Base-by-base conservation (phyloP, 2,329 filamentous ascomycete genomes). In the Dendrostoma leiphaemia region DNA sequence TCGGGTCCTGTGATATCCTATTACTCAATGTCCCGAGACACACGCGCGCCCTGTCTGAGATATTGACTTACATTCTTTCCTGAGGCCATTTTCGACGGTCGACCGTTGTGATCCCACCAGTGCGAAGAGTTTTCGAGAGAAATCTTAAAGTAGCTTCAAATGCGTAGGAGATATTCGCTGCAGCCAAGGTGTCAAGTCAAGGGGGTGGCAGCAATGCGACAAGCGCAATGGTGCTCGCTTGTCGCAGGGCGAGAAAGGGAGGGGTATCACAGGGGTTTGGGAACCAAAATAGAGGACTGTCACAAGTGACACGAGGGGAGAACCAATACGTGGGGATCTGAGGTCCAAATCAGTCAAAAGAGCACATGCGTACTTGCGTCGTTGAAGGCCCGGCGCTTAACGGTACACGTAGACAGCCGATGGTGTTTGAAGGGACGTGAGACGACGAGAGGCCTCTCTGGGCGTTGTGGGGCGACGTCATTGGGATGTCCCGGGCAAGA, bases 1-100 rank as follows among this genome's bases (percentile, higher is more conserved):
- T 87, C 37, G 84, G 84, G 60, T 87, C 84, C 78, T 81, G 60
- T 50, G 15, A 26, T 19, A 40, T 29, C 45, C 21, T 41, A 38
- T 56, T 38, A 53, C 32, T 29, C 31, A 23, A 32, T 34, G 35
- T 6, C 46, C n/a, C n/a, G 9, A 24, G 6, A 6, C 15, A 19
- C 17, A 15, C 9, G n/a, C 23, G 8, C 28, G 6, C 26, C 12
- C n/a, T 1, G 28, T 15, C 4, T 47, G 34, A n/a, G 10, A 24
- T 32, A 8, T 37, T 21, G 21, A 24, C 65, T 60, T 65, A 76
- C 74, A 67, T 76, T 73, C 57, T 76, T 74, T 61, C 74, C 70
- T 4, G 74, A 74, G 9, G 74, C 67, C 75, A 78, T 78, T 43
- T 54, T 63, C n/a, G n/a, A n/a, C n/a, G n/a, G n/a, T n/a, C n/a